A percentile compares a stretch with the other conserved stretches of the same genome.
Evolutionary conservation across 805 yeast genomes (phyloP).

Genomic region (Wickerhamiella slavikovae): DNA sequence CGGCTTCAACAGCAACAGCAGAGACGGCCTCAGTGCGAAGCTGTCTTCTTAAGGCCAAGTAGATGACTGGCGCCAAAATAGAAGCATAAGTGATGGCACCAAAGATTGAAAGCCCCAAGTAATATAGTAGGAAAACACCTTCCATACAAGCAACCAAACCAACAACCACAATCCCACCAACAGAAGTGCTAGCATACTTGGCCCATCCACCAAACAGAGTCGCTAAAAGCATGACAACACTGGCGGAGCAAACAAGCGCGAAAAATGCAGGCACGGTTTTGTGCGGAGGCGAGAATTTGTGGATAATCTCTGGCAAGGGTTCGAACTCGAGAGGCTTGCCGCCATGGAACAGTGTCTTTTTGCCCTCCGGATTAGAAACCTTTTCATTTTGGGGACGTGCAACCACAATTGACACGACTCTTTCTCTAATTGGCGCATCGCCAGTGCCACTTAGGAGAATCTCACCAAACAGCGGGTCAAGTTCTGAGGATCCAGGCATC

Average conservation of each 20-base stretch:
- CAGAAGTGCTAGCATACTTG: conserved; percentile 19
- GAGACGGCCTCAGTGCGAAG: not conserved
- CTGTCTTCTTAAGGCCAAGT: conserved; percentile 28
- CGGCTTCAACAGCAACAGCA: not conserved
- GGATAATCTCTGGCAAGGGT: conserved; percentile 38
- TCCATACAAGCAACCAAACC: conserved; percentile 31
- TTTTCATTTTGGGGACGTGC: conserved; percentile 13
- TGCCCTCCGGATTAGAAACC: not conserved
- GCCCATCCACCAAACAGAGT: conserved; percentile 20
- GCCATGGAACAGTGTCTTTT: no score
- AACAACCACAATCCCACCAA: conserved; percentile 25
- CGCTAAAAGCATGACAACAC: conserved; percentile 23
- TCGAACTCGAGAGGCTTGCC: conserved; percentile 20
- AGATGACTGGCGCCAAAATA: conserved; percentile 30
- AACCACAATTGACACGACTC: conserved; percentile 13
- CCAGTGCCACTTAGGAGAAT: conserved; percentile 13
- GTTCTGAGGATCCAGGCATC: no score
- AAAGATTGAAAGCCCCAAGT: conserved; percentile 38
- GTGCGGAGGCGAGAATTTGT: conserved; percentile 36
- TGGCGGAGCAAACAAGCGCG: conserved; percentile 30
- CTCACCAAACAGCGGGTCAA: no score
- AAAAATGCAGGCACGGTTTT: conserved; percentile 29
- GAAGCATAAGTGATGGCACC: conserved; percentile 29
- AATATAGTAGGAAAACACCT: conserved; percentile 34
- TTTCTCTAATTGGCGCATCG: no score